Evolutionary conservation across 306 rosid species (phyloP).

Genomic region (Pyrus pyrifolia): DNA sequence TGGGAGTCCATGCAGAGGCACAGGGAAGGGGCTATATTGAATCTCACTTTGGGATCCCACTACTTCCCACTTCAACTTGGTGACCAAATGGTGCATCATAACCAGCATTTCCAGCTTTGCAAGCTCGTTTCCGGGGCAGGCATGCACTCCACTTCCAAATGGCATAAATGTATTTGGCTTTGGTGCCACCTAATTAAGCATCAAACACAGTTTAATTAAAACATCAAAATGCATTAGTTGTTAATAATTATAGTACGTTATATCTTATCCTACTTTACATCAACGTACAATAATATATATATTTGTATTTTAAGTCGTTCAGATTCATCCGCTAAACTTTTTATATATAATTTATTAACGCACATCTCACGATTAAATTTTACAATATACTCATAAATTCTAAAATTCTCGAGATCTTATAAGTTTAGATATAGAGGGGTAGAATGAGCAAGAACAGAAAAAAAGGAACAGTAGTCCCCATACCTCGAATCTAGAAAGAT

Average conservation of each 20-base stretch:
- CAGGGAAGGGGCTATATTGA: slow-evolving; percentile 80
- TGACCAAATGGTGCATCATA: slow-evolving; percentile 81
- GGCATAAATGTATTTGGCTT: slow-evolving; percentile 90
- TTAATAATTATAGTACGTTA: neutral
- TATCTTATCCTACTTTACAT: neutral
- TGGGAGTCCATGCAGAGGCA: slow-evolving; percentile 75
- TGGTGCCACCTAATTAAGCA: slow-evolving; percentile 50
- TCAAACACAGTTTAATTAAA: neutral
- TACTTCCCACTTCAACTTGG: slow-evolving; percentile 85
- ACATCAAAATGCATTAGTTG: neutral
- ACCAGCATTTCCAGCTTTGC: slow-evolving; percentile 81
- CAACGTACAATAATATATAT: neutral
- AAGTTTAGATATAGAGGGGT: neutral
- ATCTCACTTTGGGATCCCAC: slow-evolving; percentile 58
- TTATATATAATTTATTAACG: no score
- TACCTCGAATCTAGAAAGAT: slow-evolving; percentile 93
- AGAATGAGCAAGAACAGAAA: neutral
- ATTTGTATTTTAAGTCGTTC: neutral
- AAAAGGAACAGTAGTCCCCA: slow-evolving; percentile 1
- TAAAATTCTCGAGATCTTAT: neutral
- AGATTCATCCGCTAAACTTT: no score
- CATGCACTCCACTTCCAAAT: slow-evolving; percentile 88
- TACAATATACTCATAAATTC: no score
- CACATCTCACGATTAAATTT: neutral
- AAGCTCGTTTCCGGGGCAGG: slow-evolving; percentile 95